phyloP scores from a whole-genome alignment of 495 filamentous ascomycete species.

The Umbilicaria muhlenbergii region DNA sequence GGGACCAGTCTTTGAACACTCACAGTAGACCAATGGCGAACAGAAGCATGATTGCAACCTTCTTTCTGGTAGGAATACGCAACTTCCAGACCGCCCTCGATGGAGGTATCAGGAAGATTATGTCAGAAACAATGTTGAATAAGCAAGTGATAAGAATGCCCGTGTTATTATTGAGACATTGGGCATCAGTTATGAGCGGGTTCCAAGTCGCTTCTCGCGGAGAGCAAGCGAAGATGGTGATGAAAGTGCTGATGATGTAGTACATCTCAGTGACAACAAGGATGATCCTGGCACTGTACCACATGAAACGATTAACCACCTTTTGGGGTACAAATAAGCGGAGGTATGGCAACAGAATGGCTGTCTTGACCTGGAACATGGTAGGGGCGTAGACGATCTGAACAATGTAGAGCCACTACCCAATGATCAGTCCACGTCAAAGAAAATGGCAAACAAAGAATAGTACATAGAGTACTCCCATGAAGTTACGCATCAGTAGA shows the following conservation, averaged over 20 bases:
- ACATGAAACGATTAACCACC: neutral
- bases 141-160: neutral
- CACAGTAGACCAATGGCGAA: slow-evolving; percentile 1
- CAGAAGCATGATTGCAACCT: neutral
- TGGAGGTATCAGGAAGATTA: neutral
- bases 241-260: neutral
- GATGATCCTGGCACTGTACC: too few species aligned
- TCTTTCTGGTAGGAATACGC: neutral
- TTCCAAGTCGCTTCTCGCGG: neutral
- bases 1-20: neutral
- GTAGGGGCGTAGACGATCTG: slow-evolving; percentile 12
- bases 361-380: slow-evolving; percentile 17
- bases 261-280: neutral
- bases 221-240: slow-evolving; percentile 1
- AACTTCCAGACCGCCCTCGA: neutral
- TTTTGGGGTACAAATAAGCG: slow-evolving; percentile 17
- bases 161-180: neutral
- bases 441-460: neutral
- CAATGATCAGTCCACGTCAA: neutral
- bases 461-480: neutral
- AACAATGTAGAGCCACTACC: slow-evolving; percentile 11
- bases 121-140: slow-evolving; percentile 3
- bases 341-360: slow-evolving; percentile 23
- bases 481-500: neutral
- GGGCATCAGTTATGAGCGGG: neutral